Evolutionary conservation across 257 asterid species (phyloP), one percentile per base, ranked within the genome.

Genomic region (Coffea eugenioides): DNA sequence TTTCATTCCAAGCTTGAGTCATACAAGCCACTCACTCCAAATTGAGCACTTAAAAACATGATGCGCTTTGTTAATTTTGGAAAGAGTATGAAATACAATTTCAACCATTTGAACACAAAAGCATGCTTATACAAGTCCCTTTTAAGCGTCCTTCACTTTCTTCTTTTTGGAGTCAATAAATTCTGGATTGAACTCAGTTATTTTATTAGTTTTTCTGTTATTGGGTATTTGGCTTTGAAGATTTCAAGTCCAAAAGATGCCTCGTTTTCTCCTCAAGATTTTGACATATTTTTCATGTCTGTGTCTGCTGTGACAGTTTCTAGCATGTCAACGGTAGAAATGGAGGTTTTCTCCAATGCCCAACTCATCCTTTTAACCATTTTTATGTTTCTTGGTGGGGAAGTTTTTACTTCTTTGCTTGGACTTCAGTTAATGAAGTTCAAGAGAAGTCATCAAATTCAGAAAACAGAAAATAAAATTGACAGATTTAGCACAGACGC

Each of bases 251-350:
- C 88, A 5, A 76, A 75, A 65, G 49, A 23, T 21, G 34, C 78
- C 8, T 68, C 80, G 12, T 75, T 69, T 39, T 34, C 0, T 45
- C 88, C 84, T 6, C 69, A 75, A 69, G 43, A 82, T 10, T 12
- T 88, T 0, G 93, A 88, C 67, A 31, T 86, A 3, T 80, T 89
- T 89, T 89, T 86, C 87, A 89, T 89, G 1, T 83, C 89, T 3
- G 90, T 84, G 0, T 89, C 93, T 0, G 79, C 90, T 10, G 34
- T 48, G 21, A 88, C 90, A 0, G 86, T 89, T 54, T 83, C 93
- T 3, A 89, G 93, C 85, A 75, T 88, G 87, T 78, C 91, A 56
- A 82, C 90, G 0, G 59, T 88, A 1, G 91, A 89, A 71, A 89
- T 89, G 91, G 93, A 88, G 81, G 82, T 75, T 16, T 88, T 89